Evolutionary conservation across 176 grass and related monocot species (phyloP).

Genomic region (Dendrocalamus sinicus): DNA sequence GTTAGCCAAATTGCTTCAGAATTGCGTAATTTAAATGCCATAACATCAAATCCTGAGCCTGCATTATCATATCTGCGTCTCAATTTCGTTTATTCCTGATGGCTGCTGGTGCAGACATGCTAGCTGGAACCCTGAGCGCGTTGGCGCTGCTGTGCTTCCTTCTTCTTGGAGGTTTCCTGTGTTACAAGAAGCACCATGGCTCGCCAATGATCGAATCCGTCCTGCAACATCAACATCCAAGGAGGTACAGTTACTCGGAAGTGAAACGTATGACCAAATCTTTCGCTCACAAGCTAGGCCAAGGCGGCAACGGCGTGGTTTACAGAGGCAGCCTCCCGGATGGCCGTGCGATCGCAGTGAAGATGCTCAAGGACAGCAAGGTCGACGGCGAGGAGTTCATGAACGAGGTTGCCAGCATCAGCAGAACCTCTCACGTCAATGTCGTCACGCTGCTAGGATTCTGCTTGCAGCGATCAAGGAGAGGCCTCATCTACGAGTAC

Average conservation of each 20-base stretch:
- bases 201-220: slow-evolving; percentile 17
- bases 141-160: background rate
- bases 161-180: background rate
- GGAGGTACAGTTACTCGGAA: slow-evolving; percentile 51
- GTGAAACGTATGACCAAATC: slow-evolving; percentile 59
- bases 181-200: slow-evolving; percentile 22
- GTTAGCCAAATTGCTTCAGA: too few relatives aligned
- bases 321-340: slow-evolving; percentile 54
- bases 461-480: slow-evolving; percentile 38
- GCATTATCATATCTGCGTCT: too few relatives aligned
- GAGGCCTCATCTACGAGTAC: slow-evolving; percentile 57
- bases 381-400: slow-evolving; percentile 45
- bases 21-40: background rate
- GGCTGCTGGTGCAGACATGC: slow-evolving; percentile 26
- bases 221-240: slow-evolving; percentile 24
- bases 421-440: slow-evolving; percentile 60
- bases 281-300: slow-evolving; percentile 51
- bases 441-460: slow-evolving; percentile 60
- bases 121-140: slow-evolving; percentile 25
- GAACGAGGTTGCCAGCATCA: slow-evolving; percentile 62
- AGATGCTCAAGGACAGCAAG: slow-evolving; percentile 54
- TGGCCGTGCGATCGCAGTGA: slow-evolving; percentile 46
- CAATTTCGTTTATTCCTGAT: too few relatives aligned
- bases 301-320: slow-evolving; percentile 57
- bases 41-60: too few relatives aligned